Evolutionary conservation across 257 asterid species (phyloP).

Genomic region (Gynochthodes officinalis): DNA sequence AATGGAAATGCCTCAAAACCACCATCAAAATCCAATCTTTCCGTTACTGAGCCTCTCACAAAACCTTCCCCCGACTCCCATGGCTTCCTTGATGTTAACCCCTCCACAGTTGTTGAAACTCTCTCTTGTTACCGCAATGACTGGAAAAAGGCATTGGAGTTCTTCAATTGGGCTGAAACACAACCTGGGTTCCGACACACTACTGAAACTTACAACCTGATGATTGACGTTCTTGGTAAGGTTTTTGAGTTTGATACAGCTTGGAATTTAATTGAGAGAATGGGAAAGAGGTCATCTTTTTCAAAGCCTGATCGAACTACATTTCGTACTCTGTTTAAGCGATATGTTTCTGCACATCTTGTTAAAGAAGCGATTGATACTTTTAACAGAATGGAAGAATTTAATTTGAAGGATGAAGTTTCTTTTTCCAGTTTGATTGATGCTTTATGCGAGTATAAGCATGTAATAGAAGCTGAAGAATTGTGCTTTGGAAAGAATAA

Average conservation of each 20-base stretch:
- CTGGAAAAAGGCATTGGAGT: constrained; percentile 80
- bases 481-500: constrained; percentile 51
- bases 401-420: constrained; percentile 60
- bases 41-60: constrained; percentile 14
- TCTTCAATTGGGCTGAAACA: constrained; percentile 79
- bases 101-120: constrained; percentile 47
- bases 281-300: constrained; percentile 32
- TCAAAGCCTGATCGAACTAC: constrained; percentile 69
- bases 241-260: constrained; percentile 67
- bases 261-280: constrained; percentile 57
- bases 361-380: constrained; percentile 73
- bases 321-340: constrained; percentile 66
- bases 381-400: constrained; percentile 54
- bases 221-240: constrained; percentile 79
- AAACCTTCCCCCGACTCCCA: background rate
- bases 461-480: constrained; percentile 89
- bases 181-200: constrained; percentile 58
- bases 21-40: constrained; percentile 22
- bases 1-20: constrained; percentile 14
- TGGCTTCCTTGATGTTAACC: constrained; percentile 29
- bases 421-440: constrained; percentile 75
- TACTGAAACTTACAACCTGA: constrained; percentile 58
- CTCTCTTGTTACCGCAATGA: constrained; percentile 72
- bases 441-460: constrained; percentile 83
- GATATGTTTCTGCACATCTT: constrained; percentile 72